Evolutionary conservation across 2,329 filamentous ascomycete species (phyloP).

Genomic region (Sarocladium strictum): DNA sequence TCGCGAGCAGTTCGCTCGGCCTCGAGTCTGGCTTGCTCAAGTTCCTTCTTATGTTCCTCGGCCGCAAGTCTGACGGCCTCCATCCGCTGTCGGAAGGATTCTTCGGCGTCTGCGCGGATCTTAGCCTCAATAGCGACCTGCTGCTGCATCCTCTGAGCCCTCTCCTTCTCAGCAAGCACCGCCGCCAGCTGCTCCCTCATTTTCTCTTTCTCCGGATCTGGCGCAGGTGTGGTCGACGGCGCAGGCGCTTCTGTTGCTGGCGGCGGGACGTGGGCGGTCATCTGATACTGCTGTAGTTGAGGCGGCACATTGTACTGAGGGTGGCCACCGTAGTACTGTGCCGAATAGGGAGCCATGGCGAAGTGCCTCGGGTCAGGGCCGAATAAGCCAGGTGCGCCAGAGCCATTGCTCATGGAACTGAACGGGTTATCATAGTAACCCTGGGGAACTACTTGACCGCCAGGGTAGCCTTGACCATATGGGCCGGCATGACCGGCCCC

Average conservation of each 20-base stretch:
- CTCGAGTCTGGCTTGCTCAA: constrained; percentile 40
- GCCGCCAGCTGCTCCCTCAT: constrained; percentile 53
- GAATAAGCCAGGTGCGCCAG: constrained; percentile 10
- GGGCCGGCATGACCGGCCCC: neutral
- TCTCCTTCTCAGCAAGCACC: constrained; percentile 40
- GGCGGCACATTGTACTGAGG: constrained; percentile 23
- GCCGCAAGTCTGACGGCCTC: constrained; percentile 35
- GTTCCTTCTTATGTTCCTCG: constrained; percentile 40
- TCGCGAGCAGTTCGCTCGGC: constrained; percentile 37
- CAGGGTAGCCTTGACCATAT: neutral
- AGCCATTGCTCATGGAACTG: constrained; percentile 8
- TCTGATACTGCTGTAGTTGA: constrained; percentile 34
- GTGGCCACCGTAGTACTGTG: constrained; percentile 11
- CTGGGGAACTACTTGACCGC: constrained; percentile 11
- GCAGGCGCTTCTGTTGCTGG: constrained; percentile 33
- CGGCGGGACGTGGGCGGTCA: constrained; percentile 34
- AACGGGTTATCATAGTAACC: constrained; percentile 8
- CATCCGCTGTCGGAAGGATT: constrained; percentile 33
- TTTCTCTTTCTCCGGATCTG: constrained; percentile 53
- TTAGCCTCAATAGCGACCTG: constrained; percentile 37
- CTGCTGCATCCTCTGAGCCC: constrained; percentile 38
- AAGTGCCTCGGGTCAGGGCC: constrained; percentile 9
- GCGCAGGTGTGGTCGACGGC: constrained; percentile 32
- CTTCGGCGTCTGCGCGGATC: constrained; percentile 41
- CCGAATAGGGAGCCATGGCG: constrained; percentile 12